A percentile compares a stretch with the other conserved stretches of the same genome.
Conservation (phyloP, 1,139 yeast genomes). For the Pneumocystis carinii region DNA sequence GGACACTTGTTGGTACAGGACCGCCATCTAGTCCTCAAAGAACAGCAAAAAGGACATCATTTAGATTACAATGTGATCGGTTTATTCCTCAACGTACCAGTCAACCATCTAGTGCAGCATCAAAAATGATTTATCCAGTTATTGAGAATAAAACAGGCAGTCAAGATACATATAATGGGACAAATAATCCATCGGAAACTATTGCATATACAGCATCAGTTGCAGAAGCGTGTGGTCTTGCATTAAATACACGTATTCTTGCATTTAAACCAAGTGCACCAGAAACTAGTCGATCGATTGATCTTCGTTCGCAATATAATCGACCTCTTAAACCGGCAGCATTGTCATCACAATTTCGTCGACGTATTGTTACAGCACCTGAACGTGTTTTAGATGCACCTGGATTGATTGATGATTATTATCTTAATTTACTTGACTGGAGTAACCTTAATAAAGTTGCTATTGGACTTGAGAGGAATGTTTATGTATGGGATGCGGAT, state of each 20-base stretch:
- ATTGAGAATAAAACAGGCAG: constrained; percentile 6
- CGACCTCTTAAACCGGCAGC: constrained; percentile 35
- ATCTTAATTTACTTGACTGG: constrained; percentile 79
- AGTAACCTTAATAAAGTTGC: constrained; percentile 71
- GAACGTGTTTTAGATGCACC: constrained; percentile 95
- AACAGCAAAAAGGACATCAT: constrained; percentile 17
- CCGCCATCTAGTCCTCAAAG: constrained; percentile 13
- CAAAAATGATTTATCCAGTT: constrained; percentile 16
- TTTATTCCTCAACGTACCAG: constrained; percentile 17
- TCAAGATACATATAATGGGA: constrained; percentile 2
- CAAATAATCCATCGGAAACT: not conserved
- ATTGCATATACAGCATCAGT: constrained; percentile 56
- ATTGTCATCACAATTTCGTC: constrained; percentile 34
- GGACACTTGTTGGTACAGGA: constrained; percentile 21
- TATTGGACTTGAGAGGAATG: constrained; percentile 70
- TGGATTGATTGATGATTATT: constrained; percentile 83
- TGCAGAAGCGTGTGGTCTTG: constrained; percentile 88
- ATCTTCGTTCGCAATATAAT: constrained; percentile 31
- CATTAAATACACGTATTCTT: constrained; percentile 66
- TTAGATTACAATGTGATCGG: constrained; percentile 27
- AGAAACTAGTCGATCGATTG: constrained; percentile 44
- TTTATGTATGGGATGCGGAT: constrained; percentile 86
- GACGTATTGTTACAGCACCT: constrained; percentile 77
- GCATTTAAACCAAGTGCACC: constrained; percentile 86
- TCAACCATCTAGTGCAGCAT: constrained; percentile 17